Base-by-base conservation (phyloP, 2,329 filamentous ascomycete genomes). In the Lasiodiplodia sp. region DNA sequence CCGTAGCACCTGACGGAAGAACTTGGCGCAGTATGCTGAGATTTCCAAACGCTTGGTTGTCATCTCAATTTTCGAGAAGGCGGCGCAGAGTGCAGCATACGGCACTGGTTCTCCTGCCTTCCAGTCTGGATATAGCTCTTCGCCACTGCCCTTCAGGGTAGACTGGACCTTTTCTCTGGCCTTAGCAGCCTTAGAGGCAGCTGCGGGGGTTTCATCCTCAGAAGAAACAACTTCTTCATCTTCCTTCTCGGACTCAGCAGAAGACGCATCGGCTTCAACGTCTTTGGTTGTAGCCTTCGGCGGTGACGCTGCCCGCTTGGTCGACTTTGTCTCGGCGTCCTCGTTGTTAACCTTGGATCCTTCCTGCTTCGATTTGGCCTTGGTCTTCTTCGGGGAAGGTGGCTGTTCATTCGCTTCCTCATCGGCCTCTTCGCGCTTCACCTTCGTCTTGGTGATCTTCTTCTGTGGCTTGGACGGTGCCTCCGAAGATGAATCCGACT, bases 71-170 rank as follows among this genome's bases (percentile, higher is more conserved):
- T 97, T 88, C 1, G 94, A 97, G 75, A 98, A 98, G 0, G 96
- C 98, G 12, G 89, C 93, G 80, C 96, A 98, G 8, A 99, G 86
- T 14, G 96, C 96, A 31, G 94, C 95, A 75, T 98, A 99, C 0
- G 96, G 96, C 1, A 97, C 94, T 12, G 95, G 93, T 58, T 92
- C 87, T 57, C 94, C 94, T 57, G 91, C 83, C 78, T 93, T 92
- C 96, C 96, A 99, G 80, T 99, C 95, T 0, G 94, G 94, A 79
- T 95, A 98, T n/a, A 92, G 89, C 75, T 97, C 92, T 72, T 93
- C 91, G 49, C 81, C 84, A 64, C 86, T 88, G 21, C 87, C 83
- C 76, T 89, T 89, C 69, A 97, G 82, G 58, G 90, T 92, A 10
- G 88, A 88, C 78, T 97, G 94, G 12, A 95, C 87, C 78, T 93